These are phyloP conservation scores for Populus hybrid DNA, from an alignment of 441 rosid species.

Conservation along the genomic window DNA sequence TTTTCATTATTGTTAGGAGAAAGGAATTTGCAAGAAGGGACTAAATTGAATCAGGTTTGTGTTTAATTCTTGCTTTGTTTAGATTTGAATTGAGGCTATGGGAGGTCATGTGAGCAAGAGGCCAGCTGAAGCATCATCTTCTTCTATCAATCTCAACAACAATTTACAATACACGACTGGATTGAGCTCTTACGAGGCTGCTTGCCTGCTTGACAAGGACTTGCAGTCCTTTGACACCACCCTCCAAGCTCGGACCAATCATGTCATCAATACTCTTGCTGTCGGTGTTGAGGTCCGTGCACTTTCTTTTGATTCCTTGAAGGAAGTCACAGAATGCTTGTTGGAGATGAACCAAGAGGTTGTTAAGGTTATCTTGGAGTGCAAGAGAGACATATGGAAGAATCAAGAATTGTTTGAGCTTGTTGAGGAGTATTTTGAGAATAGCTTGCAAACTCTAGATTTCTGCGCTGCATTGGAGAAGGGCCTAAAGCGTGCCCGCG, in stretches of 20 bases:
- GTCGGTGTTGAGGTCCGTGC: conserved; percentile 80
- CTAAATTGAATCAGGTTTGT: conserved; percentile 14
- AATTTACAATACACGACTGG: conserved; percentile 51
- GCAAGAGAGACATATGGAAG: conserved; percentile 93
- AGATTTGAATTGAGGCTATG: conserved; percentile 32
- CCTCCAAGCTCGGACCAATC: conserved; percentile 67
- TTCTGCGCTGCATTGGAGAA: conserved; percentile 81
- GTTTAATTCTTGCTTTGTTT: neutral
- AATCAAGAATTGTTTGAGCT: conserved; percentile 76
- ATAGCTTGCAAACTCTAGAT: conserved; percentile 75
- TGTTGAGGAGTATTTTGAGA: conserved; percentile 89
- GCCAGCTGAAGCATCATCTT: conserved; percentile 34
- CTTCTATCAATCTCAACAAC: conserved; percentile 25
- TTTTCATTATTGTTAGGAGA: neutral
- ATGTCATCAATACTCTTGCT: conserved; percentile 71
- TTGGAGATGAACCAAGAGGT: conserved; percentile 92
- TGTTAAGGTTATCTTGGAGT: conserved; percentile 72
- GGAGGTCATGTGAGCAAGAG: conserved; percentile 65
- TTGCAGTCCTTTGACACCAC: conserved; percentile 62
- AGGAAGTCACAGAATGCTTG: conserved; percentile 70
- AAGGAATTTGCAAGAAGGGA: conserved; percentile 10
- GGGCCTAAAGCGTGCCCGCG: conserved; percentile 76
- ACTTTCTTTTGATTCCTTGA: conserved; percentile 77
- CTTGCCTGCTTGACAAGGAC: conserved; percentile 63
- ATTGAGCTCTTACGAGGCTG: conserved; percentile 72